Base-by-base conservation (phyloP, 257 asterid species). In the Nicotiana attenuata region DNA sequence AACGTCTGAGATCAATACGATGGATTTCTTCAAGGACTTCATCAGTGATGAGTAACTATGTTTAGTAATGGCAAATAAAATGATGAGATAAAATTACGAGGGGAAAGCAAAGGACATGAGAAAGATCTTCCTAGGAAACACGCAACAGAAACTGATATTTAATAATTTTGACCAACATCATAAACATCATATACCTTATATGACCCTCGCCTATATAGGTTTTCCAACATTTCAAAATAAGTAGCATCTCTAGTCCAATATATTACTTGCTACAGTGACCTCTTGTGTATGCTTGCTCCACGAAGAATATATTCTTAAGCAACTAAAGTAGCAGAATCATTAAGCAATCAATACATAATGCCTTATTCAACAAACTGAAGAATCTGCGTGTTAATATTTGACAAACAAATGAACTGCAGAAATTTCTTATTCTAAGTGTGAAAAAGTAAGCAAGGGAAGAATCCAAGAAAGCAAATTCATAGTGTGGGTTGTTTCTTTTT, bases 31-130 rank as follows among this genome's bases (percentile, higher is more conserved):
- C 66, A 61, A 61, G 35, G 81, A 31, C 15, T 73, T 22, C 47
- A 38, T 82, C 87, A 1, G 80, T 79, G 76, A 82, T 16, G 56
- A 86, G 22, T 15, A 80, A 3, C 75, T 85, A 33, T 50, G 55
- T 52, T 24, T 45, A 76, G 67, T 82, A 1, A 85, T 85, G 82
- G 63, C 47, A 7, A 82, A 38, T 38, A 7, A 71, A 63, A 86
- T 8, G 50, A 67, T 11, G 81, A 76, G 16, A 71, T 20, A 17
- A 71, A 11, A 10, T 47, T 22, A 60, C 11, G 68, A 53, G 63
- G 81, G 28, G 14, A 78, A 65, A 15, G 84, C 77, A 16, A 81
- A 82, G 59, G 84, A 71, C 24, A 26, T 81, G 81, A 78, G 63
- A 26, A 53, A 13, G 41, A 3, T 81, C 10, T 82, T 81, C 71